Conservation (phyloP, 495 filamentous ascomycete species). For the Amniculicola lignicola region DNA sequence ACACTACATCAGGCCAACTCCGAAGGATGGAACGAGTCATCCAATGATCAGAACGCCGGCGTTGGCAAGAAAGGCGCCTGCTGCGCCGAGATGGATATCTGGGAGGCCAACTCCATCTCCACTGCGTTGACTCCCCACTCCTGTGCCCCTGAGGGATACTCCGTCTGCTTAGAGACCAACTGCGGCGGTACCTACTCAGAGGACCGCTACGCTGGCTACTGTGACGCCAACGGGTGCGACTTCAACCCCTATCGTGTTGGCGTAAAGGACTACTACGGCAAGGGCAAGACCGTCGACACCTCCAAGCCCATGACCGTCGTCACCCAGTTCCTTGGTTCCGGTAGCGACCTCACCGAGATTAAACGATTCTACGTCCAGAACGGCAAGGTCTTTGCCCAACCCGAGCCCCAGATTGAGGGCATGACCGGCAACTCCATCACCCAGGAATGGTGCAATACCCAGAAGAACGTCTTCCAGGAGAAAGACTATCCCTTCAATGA, state of each 20-base stretch:
- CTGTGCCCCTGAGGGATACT: conserved; percentile 34
- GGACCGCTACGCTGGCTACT: conserved; percentile 49
- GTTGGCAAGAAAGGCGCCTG: conserved; percentile 48
- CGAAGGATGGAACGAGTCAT: conserved; percentile 58
- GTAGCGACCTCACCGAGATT: conserved; percentile 53
- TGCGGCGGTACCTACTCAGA: conserved; percentile 42
- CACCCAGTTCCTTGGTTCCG: conserved; percentile 61
- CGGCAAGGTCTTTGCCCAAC: conserved; percentile 58
- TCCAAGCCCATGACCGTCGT: conserved; percentile 59
- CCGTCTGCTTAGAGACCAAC: conserved; percentile 19
- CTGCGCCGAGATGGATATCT: conserved; percentile 37
- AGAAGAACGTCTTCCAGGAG: conserved; percentile 57
- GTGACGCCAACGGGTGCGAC: conserved; percentile 63
- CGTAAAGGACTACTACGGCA: conserved; percentile 55
- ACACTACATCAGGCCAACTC: conserved; percentile 32
- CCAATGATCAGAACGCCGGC: conserved; percentile 60
- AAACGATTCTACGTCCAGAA: conserved; percentile 57
- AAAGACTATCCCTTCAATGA: conserved; percentile 56
- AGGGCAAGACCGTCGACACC: conserved; percentile 56
- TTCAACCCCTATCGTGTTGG: conserved; percentile 62
- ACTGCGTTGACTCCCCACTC: conserved; percentile 40
- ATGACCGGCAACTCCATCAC: conserved; percentile 58
- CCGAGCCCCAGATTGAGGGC: conserved; percentile 52
- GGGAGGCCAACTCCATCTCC: conserved; percentile 37
- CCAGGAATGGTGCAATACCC: conserved; percentile 56